These are phyloP conservation scores for Olyra latifolia DNA, from an alignment of 176 grass and related monocot genomes.

Conservation along the genomic window DNA sequence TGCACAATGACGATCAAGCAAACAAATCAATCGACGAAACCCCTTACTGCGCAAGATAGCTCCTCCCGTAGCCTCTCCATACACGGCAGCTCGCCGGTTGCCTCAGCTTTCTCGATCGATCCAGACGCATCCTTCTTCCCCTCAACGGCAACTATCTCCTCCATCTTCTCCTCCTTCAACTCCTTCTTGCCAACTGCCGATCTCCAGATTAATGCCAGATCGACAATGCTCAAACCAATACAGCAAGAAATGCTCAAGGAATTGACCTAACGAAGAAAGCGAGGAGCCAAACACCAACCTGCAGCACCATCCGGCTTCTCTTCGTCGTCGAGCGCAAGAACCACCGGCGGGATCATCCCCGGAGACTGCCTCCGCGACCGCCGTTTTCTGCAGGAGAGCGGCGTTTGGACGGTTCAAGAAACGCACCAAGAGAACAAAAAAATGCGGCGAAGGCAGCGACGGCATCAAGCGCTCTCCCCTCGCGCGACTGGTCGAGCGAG, in stretches of 20 bases:
- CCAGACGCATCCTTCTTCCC: conserved; percentile 27
- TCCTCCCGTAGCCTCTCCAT: conserved; percentile 87
- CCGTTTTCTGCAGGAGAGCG: conserved; percentile 54
- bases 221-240: neutral
- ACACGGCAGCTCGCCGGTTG: conserved; percentile 45
- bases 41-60: conserved; percentile 81
- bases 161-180: neutral
- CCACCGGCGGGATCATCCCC: conserved; percentile 45
- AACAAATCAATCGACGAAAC: neutral
- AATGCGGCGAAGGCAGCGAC: neutral
- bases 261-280: neutral
- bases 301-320: neutral
- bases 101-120: conserved; percentile 18
- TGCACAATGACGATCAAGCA: neutral
- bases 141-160: neutral
- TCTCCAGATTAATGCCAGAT: conserved; percentile 5
- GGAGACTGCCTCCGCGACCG: conserved; percentile 49
- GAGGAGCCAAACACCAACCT: conserved; percentile 16
- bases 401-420: neutral
- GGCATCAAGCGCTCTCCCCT: neutral
- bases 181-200: conserved; percentile 33
- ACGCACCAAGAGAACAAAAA: neutral
- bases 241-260: neutral
- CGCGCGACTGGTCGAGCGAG: neutral
- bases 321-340: conserved; percentile 73